phyloP scores from a whole-genome alignment of 345 rosid genomes.

The Excoecaria agallocha region DNA sequence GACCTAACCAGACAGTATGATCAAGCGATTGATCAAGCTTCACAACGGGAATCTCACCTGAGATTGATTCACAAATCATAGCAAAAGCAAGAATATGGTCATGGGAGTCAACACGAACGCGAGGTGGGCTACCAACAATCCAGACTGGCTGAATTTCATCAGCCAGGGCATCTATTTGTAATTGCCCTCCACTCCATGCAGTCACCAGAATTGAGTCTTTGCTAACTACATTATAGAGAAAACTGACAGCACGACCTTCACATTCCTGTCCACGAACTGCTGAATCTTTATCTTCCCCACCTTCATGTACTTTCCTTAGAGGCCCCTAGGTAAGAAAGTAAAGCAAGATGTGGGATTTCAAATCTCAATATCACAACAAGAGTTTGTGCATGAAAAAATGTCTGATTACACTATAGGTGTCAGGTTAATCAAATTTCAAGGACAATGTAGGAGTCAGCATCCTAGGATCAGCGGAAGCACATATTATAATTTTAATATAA shows the following conservation, averaged over 20 bases:
- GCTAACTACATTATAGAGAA: constrained; percentile 75
- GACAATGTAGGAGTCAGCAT: too few species aligned
- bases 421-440: too few species aligned
- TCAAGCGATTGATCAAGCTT: constrained; percentile 57
- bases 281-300: constrained; percentile 51
- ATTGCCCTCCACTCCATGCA: constrained; percentile 94
- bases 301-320: constrained; percentile 53
- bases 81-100: constrained; percentile 65
- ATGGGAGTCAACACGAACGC: constrained; percentile 58
- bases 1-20: constrained; percentile 75
- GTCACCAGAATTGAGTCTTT: constrained; percentile 90
- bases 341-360: not conserved
- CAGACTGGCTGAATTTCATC: constrained; percentile 98
- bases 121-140: constrained; percentile 70
- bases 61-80: constrained; percentile 82
- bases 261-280: constrained; percentile 58
- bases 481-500: too few species aligned
- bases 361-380: too few species aligned
- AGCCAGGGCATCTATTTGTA: constrained; percentile 90
- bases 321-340: constrained; percentile 68
- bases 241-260: constrained; percentile 80
- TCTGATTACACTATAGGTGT: too few species aligned
- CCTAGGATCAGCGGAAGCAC: too few species aligned
- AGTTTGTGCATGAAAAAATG: too few species aligned
- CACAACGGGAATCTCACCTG: constrained; percentile 45